phyloP scores from a whole-genome alignment of 192 early-diverging fungal species.

The Linnemannia schmuckeri region DNA sequence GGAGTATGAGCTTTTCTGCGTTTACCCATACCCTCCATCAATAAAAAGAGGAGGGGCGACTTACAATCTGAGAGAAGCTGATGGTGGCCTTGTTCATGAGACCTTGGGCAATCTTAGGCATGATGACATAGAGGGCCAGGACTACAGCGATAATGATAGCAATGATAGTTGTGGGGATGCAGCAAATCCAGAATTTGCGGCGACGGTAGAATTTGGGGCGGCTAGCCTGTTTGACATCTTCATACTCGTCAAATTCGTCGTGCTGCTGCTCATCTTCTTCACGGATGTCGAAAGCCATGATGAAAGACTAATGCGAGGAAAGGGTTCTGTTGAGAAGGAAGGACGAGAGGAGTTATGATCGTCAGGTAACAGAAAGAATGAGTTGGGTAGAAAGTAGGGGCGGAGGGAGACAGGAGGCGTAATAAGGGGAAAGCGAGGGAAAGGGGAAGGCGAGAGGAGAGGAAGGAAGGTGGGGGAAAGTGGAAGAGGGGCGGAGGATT shows the following conservation, averaged over 20 bases:
- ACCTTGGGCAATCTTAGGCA: conserved; percentile 64
- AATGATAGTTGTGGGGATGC: conserved; percentile 51
- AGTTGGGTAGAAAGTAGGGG: no score
- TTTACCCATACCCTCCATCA: no score
- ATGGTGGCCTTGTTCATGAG: conserved; percentile 33
- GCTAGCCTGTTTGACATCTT: conserved; percentile 24
- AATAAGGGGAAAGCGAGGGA: no score
- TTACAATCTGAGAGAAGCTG: conserved; percentile 33
- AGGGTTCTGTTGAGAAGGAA: no score
- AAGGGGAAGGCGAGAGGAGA: no score
- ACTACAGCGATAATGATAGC: conserved; percentile 51
- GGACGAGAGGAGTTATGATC: no score
- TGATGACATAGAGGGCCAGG: conserved; percentile 59
- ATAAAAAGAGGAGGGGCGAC: not conserved
- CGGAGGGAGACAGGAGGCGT: no score
- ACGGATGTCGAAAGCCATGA: conserved; percentile 35
- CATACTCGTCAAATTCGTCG: conserved; percentile 41
- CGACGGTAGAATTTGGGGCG: conserved; percentile 58
- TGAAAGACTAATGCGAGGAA: no score
- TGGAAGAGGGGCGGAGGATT: no score
- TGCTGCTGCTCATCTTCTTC: conserved; percentile 25
- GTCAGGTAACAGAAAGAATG: no score
- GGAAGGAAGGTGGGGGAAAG: no score
- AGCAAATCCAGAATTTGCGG: conserved; percentile 62
- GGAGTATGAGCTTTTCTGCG: no score